Conservation (phyloP, 1,284 basidiomycete species). For the Tilletia setariae region DNA sequence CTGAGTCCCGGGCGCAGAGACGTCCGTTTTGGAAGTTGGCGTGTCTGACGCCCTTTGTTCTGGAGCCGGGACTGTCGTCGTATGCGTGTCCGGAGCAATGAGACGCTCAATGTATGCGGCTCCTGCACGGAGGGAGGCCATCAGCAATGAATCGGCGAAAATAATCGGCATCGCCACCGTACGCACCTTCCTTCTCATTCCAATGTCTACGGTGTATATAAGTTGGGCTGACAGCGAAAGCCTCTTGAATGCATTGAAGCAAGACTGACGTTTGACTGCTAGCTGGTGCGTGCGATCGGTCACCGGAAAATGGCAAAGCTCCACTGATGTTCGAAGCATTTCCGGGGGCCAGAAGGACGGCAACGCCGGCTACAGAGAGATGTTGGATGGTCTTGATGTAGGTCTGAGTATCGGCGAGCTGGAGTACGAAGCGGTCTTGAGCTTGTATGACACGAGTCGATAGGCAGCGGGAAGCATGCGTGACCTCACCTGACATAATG, state of each 20-base stretch:
- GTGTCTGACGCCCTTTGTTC: too few relatives aligned
- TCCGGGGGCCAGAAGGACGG: constrained; percentile 6
- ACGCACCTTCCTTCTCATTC: constrained; percentile 71
- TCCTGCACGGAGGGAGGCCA: constrained; percentile 42
- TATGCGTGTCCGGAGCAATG: constrained; percentile 59
- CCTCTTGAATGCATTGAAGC: constrained; percentile 70
- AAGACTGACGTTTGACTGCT: constrained; percentile 54
- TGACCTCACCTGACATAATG: neutral
- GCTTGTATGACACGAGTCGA: too few relatives aligned
- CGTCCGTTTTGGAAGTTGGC: too few relatives aligned
- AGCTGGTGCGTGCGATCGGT: neutral
- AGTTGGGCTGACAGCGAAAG: constrained; percentile 66
- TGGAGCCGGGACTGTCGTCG: constrained; percentile 60
- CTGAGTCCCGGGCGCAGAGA: too few relatives aligned
- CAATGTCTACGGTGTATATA: constrained; percentile 72
- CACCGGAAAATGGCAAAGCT: neutral
- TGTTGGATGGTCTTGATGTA: constrained; percentile 85
- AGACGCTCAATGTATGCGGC: constrained; percentile 1
- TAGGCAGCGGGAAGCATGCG: neutral
- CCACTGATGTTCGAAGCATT: neutral
- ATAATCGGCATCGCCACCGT: constrained; percentile 59
- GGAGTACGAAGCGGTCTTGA: constrained; percentile 13
- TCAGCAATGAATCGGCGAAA: constrained; percentile 66
- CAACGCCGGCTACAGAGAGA: constrained; percentile 68
- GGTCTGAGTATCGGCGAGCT: constrained; percentile 60